Base-by-base conservation (phyloP, 768 basidiomycete species). In the Suillus cothurnatus region DNA sequence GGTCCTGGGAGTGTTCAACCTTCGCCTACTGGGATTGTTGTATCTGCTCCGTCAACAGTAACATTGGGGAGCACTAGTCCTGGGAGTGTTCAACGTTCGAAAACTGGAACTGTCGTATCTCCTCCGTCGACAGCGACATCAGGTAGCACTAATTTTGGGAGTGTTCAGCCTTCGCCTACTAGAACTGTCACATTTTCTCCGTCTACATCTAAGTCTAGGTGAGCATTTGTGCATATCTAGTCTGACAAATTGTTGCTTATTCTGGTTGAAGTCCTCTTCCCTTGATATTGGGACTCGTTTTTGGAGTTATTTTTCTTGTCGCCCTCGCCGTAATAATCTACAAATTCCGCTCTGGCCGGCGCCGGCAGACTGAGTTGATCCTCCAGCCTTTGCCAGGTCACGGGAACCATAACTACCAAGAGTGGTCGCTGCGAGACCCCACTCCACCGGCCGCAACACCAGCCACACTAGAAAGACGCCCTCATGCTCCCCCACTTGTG, bases 241-340 rank as follows among this genome's bases (percentile, higher is more conserved):
- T 31, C 26, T 31, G 38, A 56, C 39, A 9, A 36, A 62, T 36
- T 64, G 9, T 57, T 70, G 59, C 23, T 59, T 19, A 58, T 53
- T 26, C 43, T 19, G 41, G 28, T 43, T 45, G 1, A 23, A 73
- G 71, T 21, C 21, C n/a, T 31, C 55, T 68, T 39, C 39, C 63
- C 2, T n/a, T 55, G 19, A 68, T 73, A 62, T 62, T 71, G 19
- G 57, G 62, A 28, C 39, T 41, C 3, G 36, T 70, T 26, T 45
- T 73, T 15, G 67, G 61, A 23, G 12, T 57, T 8, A 28, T 66
- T 26, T 63, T 31, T 34, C 41, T 68, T 23, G 12, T 67, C 60
- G 63, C 36, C 19, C 55, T 73, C 17, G 52, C 55, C 23, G 14
- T 67, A 2, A 21, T 28, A 50, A 3, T 73, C 57, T 53, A 64